Percentiles rank a stretch among this genome's conserved stretches.
Evolutionary conservation across 768 basidiomycete genomes (phyloP).

Genomic region (Boletus edulis): DNA sequence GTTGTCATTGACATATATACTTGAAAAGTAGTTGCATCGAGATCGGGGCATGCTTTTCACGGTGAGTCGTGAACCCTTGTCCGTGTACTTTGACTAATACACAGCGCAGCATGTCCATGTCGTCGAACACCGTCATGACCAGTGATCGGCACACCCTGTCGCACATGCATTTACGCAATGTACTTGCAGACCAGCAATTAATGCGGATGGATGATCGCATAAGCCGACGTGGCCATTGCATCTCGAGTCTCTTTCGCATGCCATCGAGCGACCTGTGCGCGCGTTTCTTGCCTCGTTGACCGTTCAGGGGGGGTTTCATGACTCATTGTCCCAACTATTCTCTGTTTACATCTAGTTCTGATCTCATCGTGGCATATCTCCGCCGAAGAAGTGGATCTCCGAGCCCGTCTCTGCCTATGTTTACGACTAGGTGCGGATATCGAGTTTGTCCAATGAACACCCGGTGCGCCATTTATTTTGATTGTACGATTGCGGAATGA

Average conservation of each 20-base stretch:
- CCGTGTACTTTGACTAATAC: background rate
- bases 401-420: background rate
- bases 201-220: background rate
- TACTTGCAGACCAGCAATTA: background rate
- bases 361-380: conserved; percentile 14
- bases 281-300: conserved; percentile 1
- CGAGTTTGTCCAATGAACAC: background rate
- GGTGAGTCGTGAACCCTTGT: background rate
- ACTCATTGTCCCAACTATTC: background rate
- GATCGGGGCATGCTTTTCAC: background rate
- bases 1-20: background rate
- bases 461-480: too few species aligned
- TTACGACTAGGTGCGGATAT: background rate
- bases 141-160: background rate
- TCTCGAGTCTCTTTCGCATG: background rate
- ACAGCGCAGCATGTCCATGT: background rate
- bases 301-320: background rate
- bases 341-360: background rate
- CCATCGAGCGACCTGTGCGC: conserved; percentile 1
- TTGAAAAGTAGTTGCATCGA: background rate
- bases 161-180: background rate
- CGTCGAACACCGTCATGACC: background rate
- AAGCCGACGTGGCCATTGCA: background rate
- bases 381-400: conserved; percentile 13
- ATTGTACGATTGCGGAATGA: background rate